Conservation (phyloP, 495 filamentous ascomycete genomes). For the Hyaloscypha bicolor region DNA sequence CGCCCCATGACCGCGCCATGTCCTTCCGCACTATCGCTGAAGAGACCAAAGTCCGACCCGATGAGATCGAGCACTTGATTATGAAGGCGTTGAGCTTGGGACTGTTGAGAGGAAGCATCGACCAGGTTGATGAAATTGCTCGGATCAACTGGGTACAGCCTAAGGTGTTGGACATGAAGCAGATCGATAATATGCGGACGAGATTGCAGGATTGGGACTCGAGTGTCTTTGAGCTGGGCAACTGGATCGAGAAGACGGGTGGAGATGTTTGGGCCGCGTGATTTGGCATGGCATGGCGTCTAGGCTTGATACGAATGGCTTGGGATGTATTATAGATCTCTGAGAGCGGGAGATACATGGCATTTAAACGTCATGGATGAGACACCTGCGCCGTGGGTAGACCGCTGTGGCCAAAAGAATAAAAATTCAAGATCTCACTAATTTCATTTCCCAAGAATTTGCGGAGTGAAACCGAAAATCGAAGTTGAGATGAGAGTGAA, state of each 20-base stretch:
- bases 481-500: background rate
- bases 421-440: background rate
- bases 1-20: constrained; percentile 93
- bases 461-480: background rate
- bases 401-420: background rate
- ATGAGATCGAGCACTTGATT: constrained; percentile 95
- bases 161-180: constrained; percentile 92
- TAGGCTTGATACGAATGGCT: constrained; percentile 20
- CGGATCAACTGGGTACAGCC: constrained; percentile 99
- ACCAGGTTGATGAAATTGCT: constrained; percentile 92
- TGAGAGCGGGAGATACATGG: constrained; percentile 13
- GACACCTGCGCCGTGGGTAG: constrained; percentile 7
- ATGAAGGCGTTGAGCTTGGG: constrained; percentile 98
- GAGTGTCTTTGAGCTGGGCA: constrained; percentile 90
- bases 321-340: constrained; percentile 32
- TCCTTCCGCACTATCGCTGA: constrained; percentile 82
- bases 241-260: constrained; percentile 89
- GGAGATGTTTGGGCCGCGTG: constrained; percentile 90
- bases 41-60: constrained; percentile 87
- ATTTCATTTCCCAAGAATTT: background rate
- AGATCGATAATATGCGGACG: constrained; percentile 92
- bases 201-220: constrained; percentile 91
- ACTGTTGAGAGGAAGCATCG: constrained; percentile 87
- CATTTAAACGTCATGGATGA: constrained; percentile 9
- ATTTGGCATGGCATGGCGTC: constrained; percentile 35